A percentile compares a stretch with the other conserved stretches of the same genome.
phyloP scores from a whole-genome alignment of 1,284 basidiomycete genomes.

The Thecaphora thlaspeos region DNA sequence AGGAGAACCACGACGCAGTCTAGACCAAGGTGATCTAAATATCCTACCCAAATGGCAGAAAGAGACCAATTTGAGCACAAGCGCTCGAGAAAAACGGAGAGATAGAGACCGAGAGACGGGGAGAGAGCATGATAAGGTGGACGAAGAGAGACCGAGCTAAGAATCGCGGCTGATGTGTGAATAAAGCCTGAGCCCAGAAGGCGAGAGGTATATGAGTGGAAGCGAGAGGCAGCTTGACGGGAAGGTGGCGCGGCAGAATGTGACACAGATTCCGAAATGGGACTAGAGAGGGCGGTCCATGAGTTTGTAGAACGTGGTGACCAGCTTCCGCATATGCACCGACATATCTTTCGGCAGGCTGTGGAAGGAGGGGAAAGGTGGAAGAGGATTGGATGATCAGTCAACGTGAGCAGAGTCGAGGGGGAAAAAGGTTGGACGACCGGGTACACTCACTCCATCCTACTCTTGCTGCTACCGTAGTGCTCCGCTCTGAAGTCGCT shows the following conservation, averaged over 20 bases:
- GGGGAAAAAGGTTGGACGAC: not conserved
- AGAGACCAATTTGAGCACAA: conserved; percentile 1
- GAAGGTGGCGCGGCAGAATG: too few species aligned
- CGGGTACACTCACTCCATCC: conserved; percentile 1
- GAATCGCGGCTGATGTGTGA: not conserved
- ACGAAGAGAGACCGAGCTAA: too few species aligned
- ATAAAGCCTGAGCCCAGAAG: too few species aligned
- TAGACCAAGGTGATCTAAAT: too few species aligned
- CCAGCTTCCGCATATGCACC: conserved; percentile 21
- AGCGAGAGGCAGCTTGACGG: too few species aligned
- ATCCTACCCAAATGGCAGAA: not conserved
- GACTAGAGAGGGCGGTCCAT: conserved; percentile 23
- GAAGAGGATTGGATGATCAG: too few species aligned
- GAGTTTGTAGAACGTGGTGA: conserved; percentile 29
- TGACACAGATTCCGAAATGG: too few species aligned
- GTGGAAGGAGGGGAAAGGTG: not conserved
- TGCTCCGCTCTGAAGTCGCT: conserved; percentile 25
- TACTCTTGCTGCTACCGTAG: conserved; percentile 17
- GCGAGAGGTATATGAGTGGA: not conserved
- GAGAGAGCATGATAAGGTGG: not conserved
- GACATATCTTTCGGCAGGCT: conserved; percentile 25
- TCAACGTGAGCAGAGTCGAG: too few species aligned
- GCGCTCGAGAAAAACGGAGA: conserved; percentile 1
- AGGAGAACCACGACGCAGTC: too few species aligned
- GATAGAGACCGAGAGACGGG: conserved; percentile 1